Evolutionary conservation across 176 grass and related monocot species (phyloP), one percentile per base, ranked within the genome.

Genomic region (Tillandsia fasciculata): DNA sequence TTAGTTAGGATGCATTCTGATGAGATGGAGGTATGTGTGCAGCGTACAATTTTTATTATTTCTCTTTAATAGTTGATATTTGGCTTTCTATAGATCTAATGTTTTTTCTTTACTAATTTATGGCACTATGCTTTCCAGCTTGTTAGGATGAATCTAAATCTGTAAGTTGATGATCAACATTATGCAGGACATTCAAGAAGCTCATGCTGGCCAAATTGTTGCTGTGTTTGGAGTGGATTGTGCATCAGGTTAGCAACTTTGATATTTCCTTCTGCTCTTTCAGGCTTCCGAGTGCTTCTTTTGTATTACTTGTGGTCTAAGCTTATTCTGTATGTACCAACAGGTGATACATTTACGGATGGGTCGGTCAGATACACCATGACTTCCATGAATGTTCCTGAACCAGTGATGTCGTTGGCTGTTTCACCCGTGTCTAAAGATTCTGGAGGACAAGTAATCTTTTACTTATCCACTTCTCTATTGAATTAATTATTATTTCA

Each of bases 341-440:
- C 78, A 97, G 93, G 93, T 49, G 89, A 97, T 87, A 97, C 93
- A 67, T 97, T 97, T 80, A 97, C 93, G 26, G 84, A 97, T 75
- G 93, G 93, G 53, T 81, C 86, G 53, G 89, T 92, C 15, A 97
- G 86, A 75, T 97, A 97, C 76, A 97, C 93, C 12, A 90, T 97
- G 93, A 97, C 93, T 50, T 97, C 93, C 50, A 97, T 97, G 93
- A 92, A 90, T 85, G 89, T 97, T 42, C 89, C 93, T 85, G 92
- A 96, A 78, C 92, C 92, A 68, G 92, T 97, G 64, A 97, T 97
- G 93, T 97, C 93, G 22, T 83, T 97, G 81, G 93, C 93, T 65
- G 93, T 97, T 57, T 87, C 87, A 26, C 93, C 89, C 72, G 74
- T 97, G 70, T 97, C 93, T 69, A 97, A 97, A 85, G 93, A 97